phyloP scores from a whole-genome alignment of 257 asterid genomes.

The Scutellaria minor region DNA sequence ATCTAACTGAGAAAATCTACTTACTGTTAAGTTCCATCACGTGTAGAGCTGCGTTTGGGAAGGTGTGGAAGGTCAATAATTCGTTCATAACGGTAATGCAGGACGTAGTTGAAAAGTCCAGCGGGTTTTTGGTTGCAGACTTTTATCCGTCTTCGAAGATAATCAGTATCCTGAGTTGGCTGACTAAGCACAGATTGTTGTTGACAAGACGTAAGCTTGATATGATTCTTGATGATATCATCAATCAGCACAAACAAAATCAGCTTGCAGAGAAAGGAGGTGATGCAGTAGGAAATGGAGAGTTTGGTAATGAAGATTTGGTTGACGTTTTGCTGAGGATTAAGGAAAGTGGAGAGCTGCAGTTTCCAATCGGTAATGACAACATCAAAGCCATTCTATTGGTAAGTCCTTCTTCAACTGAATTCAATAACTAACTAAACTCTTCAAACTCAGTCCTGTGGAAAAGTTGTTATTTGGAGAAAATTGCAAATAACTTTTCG shows the following conservation, averaged over 20 bases:
- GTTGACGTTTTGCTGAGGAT: constrained; percentile 34
- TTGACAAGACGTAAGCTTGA: constrained; percentile 11
- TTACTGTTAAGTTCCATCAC: constrained; percentile 16
- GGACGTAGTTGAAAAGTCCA: neutral
- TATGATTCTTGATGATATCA: neutral
- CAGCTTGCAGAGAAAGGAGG: no score
- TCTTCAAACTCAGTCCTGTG: no score
- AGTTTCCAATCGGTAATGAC: constrained; percentile 25
- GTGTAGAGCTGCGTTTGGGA: constrained; percentile 36
- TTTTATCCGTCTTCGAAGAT: constrained; percentile 29
- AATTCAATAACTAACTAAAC: neutral
- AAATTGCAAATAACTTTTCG: no score
- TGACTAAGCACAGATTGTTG: neutral
- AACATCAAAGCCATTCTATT: constrained; percentile 37
- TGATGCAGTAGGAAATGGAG: neutral
- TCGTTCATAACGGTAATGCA: neutral
- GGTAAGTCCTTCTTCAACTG: constrained; percentile 12
- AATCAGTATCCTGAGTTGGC: neutral
- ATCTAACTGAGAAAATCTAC: constrained; percentile 16
- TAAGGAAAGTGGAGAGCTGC: constrained; percentile 22
- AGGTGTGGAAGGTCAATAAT: constrained; percentile 21
- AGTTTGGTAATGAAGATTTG: constrained; percentile 35
- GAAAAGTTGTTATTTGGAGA: no score
- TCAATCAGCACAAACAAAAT: constrained; percentile 27
- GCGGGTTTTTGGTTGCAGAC: constrained; percentile 26